Evolutionary conservation across 441 rosid genomes (phyloP).

Genomic region (Breynia disticha): DNA sequence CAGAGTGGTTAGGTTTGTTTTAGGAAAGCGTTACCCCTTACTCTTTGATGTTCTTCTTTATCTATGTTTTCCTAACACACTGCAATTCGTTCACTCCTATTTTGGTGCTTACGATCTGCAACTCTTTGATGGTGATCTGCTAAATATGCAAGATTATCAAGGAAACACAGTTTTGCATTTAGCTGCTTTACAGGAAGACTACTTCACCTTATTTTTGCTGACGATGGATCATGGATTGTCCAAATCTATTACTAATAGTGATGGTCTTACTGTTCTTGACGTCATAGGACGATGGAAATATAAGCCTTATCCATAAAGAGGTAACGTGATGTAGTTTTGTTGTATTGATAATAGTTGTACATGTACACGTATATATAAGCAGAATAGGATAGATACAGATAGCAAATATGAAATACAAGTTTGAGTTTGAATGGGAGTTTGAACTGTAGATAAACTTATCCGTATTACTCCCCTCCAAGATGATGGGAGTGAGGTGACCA

Average conservation of each 20-base stretch:
- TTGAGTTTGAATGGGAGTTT: not conserved
- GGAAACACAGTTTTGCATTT: constrained; percentile 41
- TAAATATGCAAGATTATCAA: constrained; percentile 24
- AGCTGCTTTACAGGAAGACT: constrained; percentile 18
- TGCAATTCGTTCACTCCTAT: no score
- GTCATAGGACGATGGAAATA: no score
- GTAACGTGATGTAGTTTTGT: no score
- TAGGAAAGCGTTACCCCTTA: no score
- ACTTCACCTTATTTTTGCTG: constrained; percentile 13
- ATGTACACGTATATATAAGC: not conserved
- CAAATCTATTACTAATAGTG: constrained; percentile 19
- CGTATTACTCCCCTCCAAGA: not conserved
- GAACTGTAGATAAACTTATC: not conserved
- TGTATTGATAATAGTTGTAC: no score
- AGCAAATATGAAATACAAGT: not conserved
- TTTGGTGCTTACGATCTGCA: no score
- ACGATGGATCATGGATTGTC: constrained; percentile 15
- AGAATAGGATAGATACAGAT: not conserved
- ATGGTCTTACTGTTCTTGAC: constrained; percentile 20
- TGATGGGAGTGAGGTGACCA: not conserved
- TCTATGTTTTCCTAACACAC: no score
- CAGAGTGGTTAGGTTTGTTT: constrained; percentile 18
- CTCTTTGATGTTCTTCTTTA: no score
- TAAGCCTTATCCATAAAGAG: no score
- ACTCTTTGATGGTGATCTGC: constrained; percentile 15